A percentile compares a stretch with the other conserved stretches of the same genome.
Conservation (phyloP, 495 filamentous ascomycete genomes). For the Cetradonia linearis region DNA sequence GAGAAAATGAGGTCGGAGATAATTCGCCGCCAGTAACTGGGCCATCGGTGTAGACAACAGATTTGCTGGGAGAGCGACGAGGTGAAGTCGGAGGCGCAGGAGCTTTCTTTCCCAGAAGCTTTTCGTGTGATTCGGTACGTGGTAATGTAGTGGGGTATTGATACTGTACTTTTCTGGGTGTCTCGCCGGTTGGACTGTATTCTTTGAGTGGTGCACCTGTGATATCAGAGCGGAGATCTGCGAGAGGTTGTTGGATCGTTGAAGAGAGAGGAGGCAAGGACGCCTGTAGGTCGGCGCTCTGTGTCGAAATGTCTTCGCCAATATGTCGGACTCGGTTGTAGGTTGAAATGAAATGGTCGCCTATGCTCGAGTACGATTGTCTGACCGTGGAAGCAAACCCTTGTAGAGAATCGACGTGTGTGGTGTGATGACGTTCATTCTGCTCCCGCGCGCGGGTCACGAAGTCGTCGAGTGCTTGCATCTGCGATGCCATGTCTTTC, state of each 20-base stretch:
- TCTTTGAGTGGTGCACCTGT: slow-evolving; percentile 54
- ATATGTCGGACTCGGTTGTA: slow-evolving; percentile 52
- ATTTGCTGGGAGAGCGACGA: slow-evolving; percentile 27
- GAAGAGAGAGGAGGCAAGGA: slow-evolving; percentile 48
- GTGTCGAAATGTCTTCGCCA: slow-evolving; percentile 49
- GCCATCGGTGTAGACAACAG: slow-evolving; percentile 26
- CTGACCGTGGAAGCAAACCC: slow-evolving; percentile 53
- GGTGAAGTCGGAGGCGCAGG: slow-evolving; percentile 10
- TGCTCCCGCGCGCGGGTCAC: slow-evolving; percentile 73
- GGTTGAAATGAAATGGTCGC: slow-evolving; percentile 51
- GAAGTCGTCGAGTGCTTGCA: slow-evolving; percentile 82
- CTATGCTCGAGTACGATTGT: slow-evolving; percentile 59
- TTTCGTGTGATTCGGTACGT: slow-evolving; percentile 61
- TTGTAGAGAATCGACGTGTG: slow-evolving; percentile 50
- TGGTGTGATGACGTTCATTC: slow-evolving; percentile 64
- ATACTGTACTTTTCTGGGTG: slow-evolving; percentile 69
- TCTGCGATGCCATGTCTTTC: slow-evolving; percentile 71
- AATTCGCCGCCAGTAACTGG: slow-evolving; percentile 1
- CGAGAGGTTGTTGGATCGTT: slow-evolving; percentile 56
- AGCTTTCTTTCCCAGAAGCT: slow-evolving; percentile 46
- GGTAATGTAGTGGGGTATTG: slow-evolving; percentile 66
- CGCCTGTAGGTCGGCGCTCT: slow-evolving; percentile 42
- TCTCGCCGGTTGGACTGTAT: slow-evolving; percentile 75
- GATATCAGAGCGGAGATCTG: slow-evolving; percentile 55
- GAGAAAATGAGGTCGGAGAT: slow-evolving; percentile 9